A percentile compares a stretch with the other conserved stretches of the same genome.
phyloP scores from a whole-genome alignment of 768 basidiomycete species.

The Rhodosporidiobolus sp. region DNA sequence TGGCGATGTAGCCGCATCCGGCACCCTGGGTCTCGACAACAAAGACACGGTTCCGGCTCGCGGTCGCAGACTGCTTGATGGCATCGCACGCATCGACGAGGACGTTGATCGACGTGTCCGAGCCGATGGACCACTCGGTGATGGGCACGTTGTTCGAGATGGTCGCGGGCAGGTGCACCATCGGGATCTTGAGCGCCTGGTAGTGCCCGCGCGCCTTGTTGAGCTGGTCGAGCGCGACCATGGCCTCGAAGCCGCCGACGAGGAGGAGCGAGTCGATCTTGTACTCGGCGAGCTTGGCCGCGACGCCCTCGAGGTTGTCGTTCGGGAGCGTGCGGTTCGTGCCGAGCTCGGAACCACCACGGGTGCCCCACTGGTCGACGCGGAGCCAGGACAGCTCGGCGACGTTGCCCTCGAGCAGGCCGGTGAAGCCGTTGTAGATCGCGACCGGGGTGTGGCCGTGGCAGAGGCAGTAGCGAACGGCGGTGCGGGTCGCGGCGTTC shows the following conservation, averaged over 20 bases:
- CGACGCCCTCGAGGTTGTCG: slow-evolving; percentile 79
- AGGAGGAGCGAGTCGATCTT: slow-evolving; percentile 73
- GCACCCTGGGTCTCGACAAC: slow-evolving; percentile 98
- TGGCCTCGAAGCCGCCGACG: slow-evolving; percentile 96
- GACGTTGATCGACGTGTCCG: slow-evolving; percentile 96
- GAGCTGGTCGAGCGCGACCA: slow-evolving; percentile 70
- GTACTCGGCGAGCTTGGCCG: slow-evolving; percentile 85
- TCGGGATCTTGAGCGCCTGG: slow-evolving; percentile 85
- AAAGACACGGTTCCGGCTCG: slow-evolving; percentile 92
- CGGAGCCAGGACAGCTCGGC: slow-evolving; percentile 88
- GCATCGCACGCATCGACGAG: slow-evolving; percentile 96
- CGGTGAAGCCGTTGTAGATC: slow-evolving; percentile 93
- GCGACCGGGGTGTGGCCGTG: slow-evolving; percentile 91
- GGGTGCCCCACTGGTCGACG: slow-evolving; percentile 92
- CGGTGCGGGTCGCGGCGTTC: slow-evolving; percentile 95
- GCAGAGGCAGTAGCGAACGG: slow-evolving; percentile 76
- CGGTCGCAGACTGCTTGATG: slow-evolving; percentile 96
- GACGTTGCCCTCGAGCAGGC: slow-evolving; percentile 83
- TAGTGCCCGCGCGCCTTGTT: slow-evolving; percentile 78
- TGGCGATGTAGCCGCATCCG: slow-evolving; percentile 90
- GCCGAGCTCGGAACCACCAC: slow-evolving; percentile 95
- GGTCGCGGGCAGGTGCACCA: slow-evolving; percentile 85
- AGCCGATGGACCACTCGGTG: slow-evolving; percentile 92
- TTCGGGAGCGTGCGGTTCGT: slow-evolving; percentile 89
- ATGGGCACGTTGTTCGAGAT: slow-evolving; percentile 97